phyloP scores from a whole-genome alignment of 495 filamentous ascomycete genomes.

The Xanthoparmelia taractica region DNA sequence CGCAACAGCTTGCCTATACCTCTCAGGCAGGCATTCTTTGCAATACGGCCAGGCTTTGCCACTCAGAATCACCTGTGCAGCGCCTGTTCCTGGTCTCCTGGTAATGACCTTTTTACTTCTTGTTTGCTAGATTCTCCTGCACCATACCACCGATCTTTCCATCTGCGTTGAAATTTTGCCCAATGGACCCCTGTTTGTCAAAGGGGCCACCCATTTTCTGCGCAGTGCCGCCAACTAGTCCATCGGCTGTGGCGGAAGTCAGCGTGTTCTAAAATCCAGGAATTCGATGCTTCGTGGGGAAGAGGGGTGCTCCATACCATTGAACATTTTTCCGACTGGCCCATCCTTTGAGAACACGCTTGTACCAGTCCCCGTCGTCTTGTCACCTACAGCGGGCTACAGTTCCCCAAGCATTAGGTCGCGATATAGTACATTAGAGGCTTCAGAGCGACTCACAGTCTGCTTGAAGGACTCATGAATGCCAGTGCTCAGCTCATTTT shows the following conservation, averaged over 20 bases:
- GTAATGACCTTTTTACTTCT: slow-evolving; percentile 18
- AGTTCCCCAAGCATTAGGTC: not conserved
- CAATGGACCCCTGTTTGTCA: slow-evolving; percentile 33
- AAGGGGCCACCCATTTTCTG: slow-evolving; percentile 50
- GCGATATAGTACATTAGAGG: too few species aligned
- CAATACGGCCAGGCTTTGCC: not conserved
- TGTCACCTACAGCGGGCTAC: slow-evolving; percentile 25
- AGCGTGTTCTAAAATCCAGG: not conserved
- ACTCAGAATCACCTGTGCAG: not conserved
- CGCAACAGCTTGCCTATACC: not conserved
- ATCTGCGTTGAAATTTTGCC: slow-evolving; percentile 33
- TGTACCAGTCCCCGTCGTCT: slow-evolving; percentile 24
- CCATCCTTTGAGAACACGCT: slow-evolving; percentile 26
- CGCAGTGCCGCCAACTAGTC: slow-evolving; percentile 43
- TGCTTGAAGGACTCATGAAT: slow-evolving; percentile 26
- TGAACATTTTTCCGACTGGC: slow-evolving; percentile 27
- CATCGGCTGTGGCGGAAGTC: slow-evolving; percentile 34
- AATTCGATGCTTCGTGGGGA: not conserved
- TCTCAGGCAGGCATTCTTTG: not conserved
- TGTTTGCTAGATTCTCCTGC: slow-evolving; percentile 39
- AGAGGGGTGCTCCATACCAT: slow-evolving; percentile 16
- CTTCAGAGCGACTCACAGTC: slow-evolving; percentile 10
- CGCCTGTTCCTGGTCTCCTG: not conserved
- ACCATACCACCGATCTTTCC: slow-evolving; percentile 37
- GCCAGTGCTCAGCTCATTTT: slow-evolving; percentile 24